Percentiles rank a stretch among this genome's conserved stretches.
phyloP scores from a whole-genome alignment of 306 rosid genomes.

The Malus sylvestris region DNA sequence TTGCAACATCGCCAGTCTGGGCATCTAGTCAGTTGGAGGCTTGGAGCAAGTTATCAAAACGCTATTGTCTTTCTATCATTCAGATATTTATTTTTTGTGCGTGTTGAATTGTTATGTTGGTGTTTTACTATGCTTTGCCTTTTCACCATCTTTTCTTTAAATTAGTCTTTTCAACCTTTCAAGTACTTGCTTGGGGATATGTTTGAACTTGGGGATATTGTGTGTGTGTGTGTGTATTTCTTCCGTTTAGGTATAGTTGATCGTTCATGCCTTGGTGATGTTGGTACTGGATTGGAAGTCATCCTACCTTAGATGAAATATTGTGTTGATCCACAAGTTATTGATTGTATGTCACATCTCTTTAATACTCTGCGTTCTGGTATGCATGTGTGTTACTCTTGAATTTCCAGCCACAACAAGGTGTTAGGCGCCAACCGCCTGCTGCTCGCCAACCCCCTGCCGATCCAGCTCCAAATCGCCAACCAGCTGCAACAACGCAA shows the following conservation, averaged over 20 bases:
- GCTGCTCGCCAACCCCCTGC: slow-evolving; percentile 16
- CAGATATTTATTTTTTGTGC: not conserved
- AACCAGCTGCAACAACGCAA: slow-evolving; percentile 16
- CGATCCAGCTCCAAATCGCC: slow-evolving; percentile 23
- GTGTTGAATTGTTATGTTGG: not conserved
- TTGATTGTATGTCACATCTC: not conserved
- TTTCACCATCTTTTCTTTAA: not conserved
- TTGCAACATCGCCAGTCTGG: not conserved
- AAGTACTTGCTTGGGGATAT: not conserved
- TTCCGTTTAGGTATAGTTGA: not conserved
- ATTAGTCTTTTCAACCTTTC: not conserved
- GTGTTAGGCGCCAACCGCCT: slow-evolving; percentile 28
- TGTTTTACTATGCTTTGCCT: not conserved
- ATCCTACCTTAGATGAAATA: not conserved
- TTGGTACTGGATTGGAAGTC: not conserved
- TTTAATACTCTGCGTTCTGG: not conserved
- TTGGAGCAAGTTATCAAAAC: not conserved
- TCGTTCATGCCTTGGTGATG: not conserved
- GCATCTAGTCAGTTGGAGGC: not conserved
- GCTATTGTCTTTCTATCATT: not conserved
- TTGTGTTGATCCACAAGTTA: not conserved
- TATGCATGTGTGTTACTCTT: not conserved
- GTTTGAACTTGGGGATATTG: not conserved
- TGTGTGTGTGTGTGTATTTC: not conserved
- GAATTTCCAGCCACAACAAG: slow-evolving; percentile 38